These are phyloP conservation scores for Hibiscus mutabilis DNA, from an alignment of 345 rosid genomes.

Conservation along the genomic window DNA sequence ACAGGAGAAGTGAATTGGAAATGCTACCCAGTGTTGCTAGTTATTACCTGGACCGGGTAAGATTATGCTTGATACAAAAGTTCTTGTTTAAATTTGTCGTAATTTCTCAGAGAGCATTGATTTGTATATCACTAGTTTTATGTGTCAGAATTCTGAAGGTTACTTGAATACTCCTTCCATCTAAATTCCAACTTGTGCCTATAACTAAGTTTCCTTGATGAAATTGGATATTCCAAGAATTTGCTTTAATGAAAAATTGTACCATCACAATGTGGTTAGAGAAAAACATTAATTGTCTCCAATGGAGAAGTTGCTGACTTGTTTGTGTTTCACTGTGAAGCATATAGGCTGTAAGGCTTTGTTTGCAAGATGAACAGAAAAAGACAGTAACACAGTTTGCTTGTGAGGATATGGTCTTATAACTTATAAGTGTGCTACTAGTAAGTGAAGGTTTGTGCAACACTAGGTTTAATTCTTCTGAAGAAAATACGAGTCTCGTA, in stretches of 20 bases:
- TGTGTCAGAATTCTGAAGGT: neutral
- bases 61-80: slow-evolving; percentile 19
- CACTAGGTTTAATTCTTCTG: neutral
- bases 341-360: neutral
- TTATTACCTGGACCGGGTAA: slow-evolving; percentile 88
- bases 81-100: neutral
- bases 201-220: neutral
- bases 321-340: neutral
- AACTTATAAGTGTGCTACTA: neutral
- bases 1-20: slow-evolving; percentile 66
- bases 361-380: neutral
- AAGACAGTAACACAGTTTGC: neutral
- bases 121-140: neutral
- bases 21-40: slow-evolving; percentile 76
- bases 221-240: neutral
- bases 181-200: neutral
- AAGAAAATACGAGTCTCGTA: no score
- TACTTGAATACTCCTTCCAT: neutral
- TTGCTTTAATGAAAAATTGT: neutral
- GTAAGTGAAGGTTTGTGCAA: neutral
- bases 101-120: neutral
- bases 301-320: neutral
- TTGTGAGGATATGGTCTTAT: neutral
- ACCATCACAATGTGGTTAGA: neutral
- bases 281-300: neutral